Evolutionary conservation across 306 rosid genomes (phyloP).

Genomic region (Lupinus albus): DNA sequence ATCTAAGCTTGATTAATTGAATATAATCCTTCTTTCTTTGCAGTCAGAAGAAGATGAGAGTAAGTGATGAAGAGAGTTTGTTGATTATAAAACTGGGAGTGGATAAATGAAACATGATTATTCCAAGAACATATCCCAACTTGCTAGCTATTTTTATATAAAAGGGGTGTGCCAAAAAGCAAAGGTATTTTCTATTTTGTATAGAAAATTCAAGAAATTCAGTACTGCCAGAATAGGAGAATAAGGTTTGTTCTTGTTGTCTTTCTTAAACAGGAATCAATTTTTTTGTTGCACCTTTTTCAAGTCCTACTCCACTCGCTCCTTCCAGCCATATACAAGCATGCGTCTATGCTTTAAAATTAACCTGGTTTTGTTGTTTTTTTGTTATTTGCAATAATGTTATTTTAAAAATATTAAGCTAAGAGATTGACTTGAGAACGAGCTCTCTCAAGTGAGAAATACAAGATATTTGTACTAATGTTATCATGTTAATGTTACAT

Average conservation of each 20-base stretch:
- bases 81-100: constrained; percentile 37
- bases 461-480: too few species aligned
- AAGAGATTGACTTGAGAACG: too few species aligned
- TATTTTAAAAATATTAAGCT: too few species aligned
- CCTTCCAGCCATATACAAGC: constrained; percentile 7
- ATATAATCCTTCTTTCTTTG: constrained; percentile 10
- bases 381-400: too few species aligned
- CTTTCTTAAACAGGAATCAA: constrained; percentile 65
- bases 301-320: constrained; percentile 7
- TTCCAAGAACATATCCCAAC: constrained; percentile 47
- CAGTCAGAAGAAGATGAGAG: constrained; percentile 32
- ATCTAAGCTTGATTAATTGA: neutral
- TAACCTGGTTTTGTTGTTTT: too few species aligned
- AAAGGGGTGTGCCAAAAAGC: constrained; percentile 40
- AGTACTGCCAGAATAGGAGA: constrained; percentile 59
- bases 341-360: too few species aligned
- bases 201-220: constrained; percentile 49
- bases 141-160: constrained; percentile 33
- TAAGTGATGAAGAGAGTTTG: neutral
- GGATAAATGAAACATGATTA: constrained; percentile 51
- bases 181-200: neutral
- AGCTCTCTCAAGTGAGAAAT: too few species aligned
- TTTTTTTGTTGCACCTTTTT: constrained; percentile 41
- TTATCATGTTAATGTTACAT: too few species aligned
- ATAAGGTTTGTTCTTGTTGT: constrained; percentile 75